Evolutionary conservation across 2,329 filamentous ascomycete genomes (phyloP).

Genomic region (Venturia pyrina): DNA sequence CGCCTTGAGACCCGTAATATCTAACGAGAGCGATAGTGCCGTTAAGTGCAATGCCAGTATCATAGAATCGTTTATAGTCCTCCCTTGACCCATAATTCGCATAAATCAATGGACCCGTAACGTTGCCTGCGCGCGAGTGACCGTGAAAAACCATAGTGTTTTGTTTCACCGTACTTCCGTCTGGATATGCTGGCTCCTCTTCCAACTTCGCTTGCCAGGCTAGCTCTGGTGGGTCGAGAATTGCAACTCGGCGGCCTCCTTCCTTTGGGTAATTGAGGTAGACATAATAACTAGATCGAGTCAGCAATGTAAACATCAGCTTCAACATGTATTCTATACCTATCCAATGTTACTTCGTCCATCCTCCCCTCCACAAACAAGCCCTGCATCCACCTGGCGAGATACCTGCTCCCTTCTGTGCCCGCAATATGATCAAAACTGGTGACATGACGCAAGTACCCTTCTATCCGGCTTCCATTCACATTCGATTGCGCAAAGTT

Average conservation of each 20-base stretch:
- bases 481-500: slow-evolving; percentile 64
- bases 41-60: slow-evolving; percentile 61
- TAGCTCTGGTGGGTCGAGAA: slow-evolving; percentile 59
- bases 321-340: slow-evolving; percentile 29
- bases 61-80: slow-evolving; percentile 66
- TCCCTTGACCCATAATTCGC: slow-evolving; percentile 82
- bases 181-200: slow-evolving; percentile 56
- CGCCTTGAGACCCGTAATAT: slow-evolving; percentile 53
- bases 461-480: slow-evolving; percentile 51
- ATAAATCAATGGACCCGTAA: slow-evolving; percentile 78
- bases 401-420: slow-evolving; percentile 81
- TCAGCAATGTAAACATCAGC: slow-evolving; percentile 16
- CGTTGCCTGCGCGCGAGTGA: slow-evolving; percentile 76
- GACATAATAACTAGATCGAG: slow-evolving; percentile 51
- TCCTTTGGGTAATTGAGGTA: slow-evolving; percentile 85
- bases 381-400: slow-evolving; percentile 75
- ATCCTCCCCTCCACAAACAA: slow-evolving; percentile 63
- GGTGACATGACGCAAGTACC: slow-evolving; percentile 67
- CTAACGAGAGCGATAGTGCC: slow-evolving; percentile 79
- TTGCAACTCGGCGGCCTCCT: slow-evolving; percentile 69
- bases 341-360: slow-evolving; percentile 65
- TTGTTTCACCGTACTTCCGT: not conserved
- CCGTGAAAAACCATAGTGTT: slow-evolving; percentile 58
- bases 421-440: slow-evolving; percentile 84
- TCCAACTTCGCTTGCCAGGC: slow-evolving; percentile 76